Conservation (phyloP, 2,329 filamentous ascomycete species). For the Fusarium sulawesiense region DNA sequence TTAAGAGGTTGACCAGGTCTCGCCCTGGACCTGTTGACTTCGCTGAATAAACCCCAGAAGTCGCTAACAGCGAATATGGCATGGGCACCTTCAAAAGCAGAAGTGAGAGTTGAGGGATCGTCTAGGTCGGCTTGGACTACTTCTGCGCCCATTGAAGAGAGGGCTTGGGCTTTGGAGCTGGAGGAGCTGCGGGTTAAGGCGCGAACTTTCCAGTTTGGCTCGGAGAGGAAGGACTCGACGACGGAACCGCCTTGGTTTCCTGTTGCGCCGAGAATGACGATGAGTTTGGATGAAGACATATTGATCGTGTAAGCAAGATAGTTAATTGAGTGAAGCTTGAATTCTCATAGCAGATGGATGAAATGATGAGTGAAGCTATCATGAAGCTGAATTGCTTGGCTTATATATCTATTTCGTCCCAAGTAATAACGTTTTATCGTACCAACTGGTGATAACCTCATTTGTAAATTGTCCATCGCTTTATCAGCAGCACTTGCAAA, state of each 20-base stretch:
- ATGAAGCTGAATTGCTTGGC: neutral
- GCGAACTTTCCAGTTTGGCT: constrained; percentile 25
- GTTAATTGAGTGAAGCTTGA: neutral
- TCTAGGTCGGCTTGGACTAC: constrained; percentile 19
- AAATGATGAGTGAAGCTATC: too few relatives aligned
- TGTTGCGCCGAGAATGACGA: constrained; percentile 33
- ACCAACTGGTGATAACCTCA: neutral
- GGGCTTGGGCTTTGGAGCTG: constrained; percentile 18
- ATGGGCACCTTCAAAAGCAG: constrained; percentile 7
- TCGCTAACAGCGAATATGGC: constrained; percentile 48
- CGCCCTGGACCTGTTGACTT: constrained; percentile 19
- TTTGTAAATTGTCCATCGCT: neutral
- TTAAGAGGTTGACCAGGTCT: constrained; percentile 30
- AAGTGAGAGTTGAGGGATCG: neutral
- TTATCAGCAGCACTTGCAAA: constrained; percentile 11
- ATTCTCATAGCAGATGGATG: neutral
- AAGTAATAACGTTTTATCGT: neutral
- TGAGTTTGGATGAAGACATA: constrained; percentile 33
- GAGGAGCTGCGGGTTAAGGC: constrained; percentile 27
- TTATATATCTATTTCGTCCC: constrained; percentile 5
- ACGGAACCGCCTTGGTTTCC: constrained; percentile 39
- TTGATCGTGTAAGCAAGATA: neutral
- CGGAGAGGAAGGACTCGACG: constrained; percentile 6
- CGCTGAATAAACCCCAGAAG: constrained; percentile 39
- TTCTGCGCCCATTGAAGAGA: constrained; percentile 14